Evolutionary conservation across 1,284 basidiomycete species (phyloP).

Genomic region (Leccinum pachyderme): DNA sequence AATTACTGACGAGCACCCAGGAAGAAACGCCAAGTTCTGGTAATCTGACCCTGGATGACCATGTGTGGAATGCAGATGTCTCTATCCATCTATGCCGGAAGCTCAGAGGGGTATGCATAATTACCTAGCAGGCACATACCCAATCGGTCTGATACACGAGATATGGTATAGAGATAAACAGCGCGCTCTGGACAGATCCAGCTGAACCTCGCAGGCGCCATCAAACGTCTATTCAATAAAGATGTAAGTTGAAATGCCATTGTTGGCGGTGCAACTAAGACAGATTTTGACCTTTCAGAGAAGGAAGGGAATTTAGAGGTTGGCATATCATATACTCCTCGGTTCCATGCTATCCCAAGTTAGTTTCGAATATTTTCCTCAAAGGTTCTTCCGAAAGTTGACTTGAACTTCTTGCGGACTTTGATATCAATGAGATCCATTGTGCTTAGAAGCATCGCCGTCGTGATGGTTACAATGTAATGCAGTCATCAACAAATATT

Average conservation of each 20-base stretch:
- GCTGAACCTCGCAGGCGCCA: constrained; percentile 14
- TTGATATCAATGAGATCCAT: constrained; percentile 30
- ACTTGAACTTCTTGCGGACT: constrained; percentile 24
- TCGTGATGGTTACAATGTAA: constrained; percentile 31
- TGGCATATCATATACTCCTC: constrained; percentile 12
- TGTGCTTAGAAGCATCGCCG: constrained; percentile 23
- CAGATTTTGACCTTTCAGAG: constrained; percentile 23
- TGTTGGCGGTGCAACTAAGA: constrained; percentile 13
- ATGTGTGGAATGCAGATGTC: constrained; percentile 4
- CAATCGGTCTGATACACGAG: constrained; percentile 5
- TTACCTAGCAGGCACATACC: constrained; percentile 3
- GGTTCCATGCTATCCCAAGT: constrained; percentile 14
- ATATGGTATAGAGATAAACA: constrained; percentile 22
- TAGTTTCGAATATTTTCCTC: constrained; percentile 20
- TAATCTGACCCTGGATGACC: constrained; percentile 12
- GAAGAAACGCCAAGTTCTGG: constrained; percentile 8
- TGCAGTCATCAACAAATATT: constrained; percentile 8
- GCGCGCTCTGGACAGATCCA: constrained; percentile 19
- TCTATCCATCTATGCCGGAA: constrained; percentile 1
- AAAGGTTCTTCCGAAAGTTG: constrained; percentile 12
- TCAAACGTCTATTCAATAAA: constrained; percentile 8
- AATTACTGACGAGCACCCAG: background rate
- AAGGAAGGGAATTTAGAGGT: constrained; percentile 20
- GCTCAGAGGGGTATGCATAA: background rate
- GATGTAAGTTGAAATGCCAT: constrained; percentile 14